A percentile compares a stretch with the other conserved stretches of the same genome.
These are phyloP conservation scores for Sclerospora graminicola DNA, from an alignment of 352 stramenopile genomes.

Conservation along the genomic window DNA sequence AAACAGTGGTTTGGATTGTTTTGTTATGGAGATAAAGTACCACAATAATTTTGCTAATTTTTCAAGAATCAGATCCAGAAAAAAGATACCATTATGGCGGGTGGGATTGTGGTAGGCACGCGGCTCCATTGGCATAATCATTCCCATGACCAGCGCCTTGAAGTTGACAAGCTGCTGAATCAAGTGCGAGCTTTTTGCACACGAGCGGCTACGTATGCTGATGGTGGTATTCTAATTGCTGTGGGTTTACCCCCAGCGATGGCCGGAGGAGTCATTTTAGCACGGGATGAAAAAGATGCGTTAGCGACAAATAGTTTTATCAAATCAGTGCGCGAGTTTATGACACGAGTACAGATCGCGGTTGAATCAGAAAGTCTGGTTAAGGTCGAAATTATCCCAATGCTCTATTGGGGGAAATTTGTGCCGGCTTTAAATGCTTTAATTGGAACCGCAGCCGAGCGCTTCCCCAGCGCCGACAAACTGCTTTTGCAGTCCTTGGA, in stretches of 20 bases:
- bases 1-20: no score
- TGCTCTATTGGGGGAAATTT: conserved; percentile 93
- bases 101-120: conserved; percentile 39
- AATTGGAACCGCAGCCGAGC: conserved; percentile 51
- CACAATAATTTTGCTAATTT: no score
- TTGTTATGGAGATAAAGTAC: no score
- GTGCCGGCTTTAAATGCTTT: conserved; percentile 93
- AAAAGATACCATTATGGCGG: no score
- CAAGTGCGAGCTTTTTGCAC: conserved; percentile 43
- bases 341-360: conserved; percentile 29
- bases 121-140: conserved; percentile 69
- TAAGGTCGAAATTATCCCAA: conserved; percentile 76
- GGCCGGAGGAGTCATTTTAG: conserved; percentile 1
- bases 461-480: conserved; percentile 34
- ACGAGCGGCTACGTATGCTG: conserved; percentile 36
- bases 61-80: no score
- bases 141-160: conserved; percentile 27
- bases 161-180: conserved; percentile 29
- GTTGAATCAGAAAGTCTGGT: no score
- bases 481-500: conserved; percentile 90
- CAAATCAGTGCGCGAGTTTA: conserved; percentile 30
- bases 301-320: conserved; percentile 21
- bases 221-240: conserved; percentile 43
- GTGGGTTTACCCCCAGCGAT: conserved; percentile 24
- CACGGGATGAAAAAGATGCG: neutral